Evolutionary conservation across 352 stramenopile genomes (phyloP), one percentile per base, ranked within the genome.

Genomic region (Phytophthora ramorum): DNA sequence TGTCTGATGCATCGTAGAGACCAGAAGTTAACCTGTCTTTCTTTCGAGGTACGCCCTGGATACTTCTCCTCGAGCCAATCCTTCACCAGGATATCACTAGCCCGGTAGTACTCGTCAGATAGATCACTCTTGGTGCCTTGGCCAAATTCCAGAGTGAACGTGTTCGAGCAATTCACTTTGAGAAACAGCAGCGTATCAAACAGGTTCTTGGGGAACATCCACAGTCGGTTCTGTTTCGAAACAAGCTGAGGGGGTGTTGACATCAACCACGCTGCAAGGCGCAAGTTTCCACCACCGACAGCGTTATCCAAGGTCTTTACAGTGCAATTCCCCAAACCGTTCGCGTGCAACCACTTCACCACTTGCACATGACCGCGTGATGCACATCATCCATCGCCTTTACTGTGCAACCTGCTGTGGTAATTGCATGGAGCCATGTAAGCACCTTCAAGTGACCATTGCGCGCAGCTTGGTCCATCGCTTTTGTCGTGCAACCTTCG

Each of bases 101-200:
- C 30, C 9, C 19, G 16, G 7, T 24, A 34, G 17, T 13, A 26
- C n/a, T 41, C 28, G 6, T 43, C 17, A 9, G n/a, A n/a, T 19
- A 55, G 16, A 30, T 55, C 48, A 30, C 9, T 14, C 30, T 55
- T 55, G 1, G 30, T 55, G 8, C 10, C 48, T 14, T 12, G 37
- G 0, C 48, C 30, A 16, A 55, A 55, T 43, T 55, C 48, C 30
- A 44, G 17, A 24, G 48, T 55, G 17, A 55, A 30, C 2, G 38
- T 20, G 17, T 55, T 28, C 4, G 47, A n/a, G 17, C 24, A 54
- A 26, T 54, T 54, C 17, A 55, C 48, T 44, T 55, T 10, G 28
- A 55, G 22, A 43, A 55, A 55, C 17, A 43, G 6, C 9, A 55
- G 30, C 48, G 48, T 55, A 35, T 55, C 48, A 43, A 55, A 44